Conservation (phyloP, 2,329 filamentous ascomycete species). For the Aspergillus eucalypticola region DNA sequence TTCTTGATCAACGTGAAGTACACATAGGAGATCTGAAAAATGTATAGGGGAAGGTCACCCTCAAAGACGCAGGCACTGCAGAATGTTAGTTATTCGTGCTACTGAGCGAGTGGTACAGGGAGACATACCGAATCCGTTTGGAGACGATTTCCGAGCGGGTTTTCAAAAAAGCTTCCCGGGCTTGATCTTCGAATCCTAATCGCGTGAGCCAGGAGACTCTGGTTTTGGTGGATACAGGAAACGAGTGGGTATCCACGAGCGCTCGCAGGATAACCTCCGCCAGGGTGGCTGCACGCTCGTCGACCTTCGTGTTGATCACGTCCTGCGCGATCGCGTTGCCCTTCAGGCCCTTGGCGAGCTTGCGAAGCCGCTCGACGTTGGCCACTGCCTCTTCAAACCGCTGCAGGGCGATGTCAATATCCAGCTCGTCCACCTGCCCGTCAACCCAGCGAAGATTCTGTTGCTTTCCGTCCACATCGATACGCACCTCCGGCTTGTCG, state of each 20-base stretch:
- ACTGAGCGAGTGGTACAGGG: background rate
- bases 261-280: constrained; percentile 75
- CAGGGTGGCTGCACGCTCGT: constrained; percentile 76
- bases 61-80: constrained; percentile 89
- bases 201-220: constrained; percentile 83
- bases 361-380: constrained; percentile 80
- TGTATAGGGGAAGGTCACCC: constrained; percentile 87
- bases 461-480: constrained; percentile 95
- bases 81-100: constrained; percentile 24
- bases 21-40: constrained; percentile 92
- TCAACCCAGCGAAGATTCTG: constrained; percentile 97
- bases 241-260: constrained; percentile 74
- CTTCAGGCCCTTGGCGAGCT: constrained; percentile 75
- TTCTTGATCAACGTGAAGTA: constrained; percentile 95
- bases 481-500: constrained; percentile 71
- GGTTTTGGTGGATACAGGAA: constrained; percentile 73
- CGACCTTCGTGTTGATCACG: constrained; percentile 87
- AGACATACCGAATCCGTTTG: constrained; percentile 74
- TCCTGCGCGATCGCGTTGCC: constrained; percentile 86
- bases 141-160: constrained; percentile 76
- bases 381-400: constrained; percentile 81
- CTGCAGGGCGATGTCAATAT: constrained; percentile 93
- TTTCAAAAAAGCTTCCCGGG: constrained; percentile 80
- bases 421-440: constrained; percentile 88
- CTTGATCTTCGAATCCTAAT: constrained; percentile 86